These are phyloP conservation scores for Lentinula detonsa DNA, from an alignment of 768 basidiomycete species.

Conservation along the genomic window DNA sequence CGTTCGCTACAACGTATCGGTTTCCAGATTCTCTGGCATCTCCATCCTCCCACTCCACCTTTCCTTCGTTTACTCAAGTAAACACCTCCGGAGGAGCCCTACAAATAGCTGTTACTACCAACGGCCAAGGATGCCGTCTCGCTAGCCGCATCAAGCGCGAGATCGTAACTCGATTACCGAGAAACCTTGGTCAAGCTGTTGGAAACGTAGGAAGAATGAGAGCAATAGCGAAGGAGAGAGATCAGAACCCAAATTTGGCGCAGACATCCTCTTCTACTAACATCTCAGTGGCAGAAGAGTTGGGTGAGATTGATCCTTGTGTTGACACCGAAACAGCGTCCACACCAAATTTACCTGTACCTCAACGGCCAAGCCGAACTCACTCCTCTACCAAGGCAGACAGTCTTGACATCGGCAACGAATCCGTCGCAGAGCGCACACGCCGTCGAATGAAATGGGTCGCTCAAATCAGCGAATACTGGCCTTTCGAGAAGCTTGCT, in stretches of 20 bases:
- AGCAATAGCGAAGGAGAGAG: conserved; percentile 35
- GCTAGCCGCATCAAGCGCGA: conserved; percentile 77
- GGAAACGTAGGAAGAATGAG: conserved; percentile 68
- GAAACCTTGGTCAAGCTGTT: conserved; percentile 69
- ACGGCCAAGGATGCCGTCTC: conserved; percentile 86
- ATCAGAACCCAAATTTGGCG: not conserved
- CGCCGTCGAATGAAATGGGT: conserved; percentile 86
- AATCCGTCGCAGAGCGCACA: conserved; percentile 38
- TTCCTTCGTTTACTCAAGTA: not conserved
- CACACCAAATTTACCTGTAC: conserved; percentile 70
- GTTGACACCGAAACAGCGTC: conserved; percentile 44
- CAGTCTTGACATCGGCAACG: conserved; percentile 10
- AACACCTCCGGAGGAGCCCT: conserved; percentile 24
- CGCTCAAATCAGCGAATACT: conserved; percentile 94
- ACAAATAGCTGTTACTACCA: conserved; percentile 84
- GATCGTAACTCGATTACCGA: conserved; percentile 69
- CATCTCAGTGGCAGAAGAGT: conserved; percentile 13
- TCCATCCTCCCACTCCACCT: conserved; percentile 9
- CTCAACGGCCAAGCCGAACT: conserved; percentile 30
- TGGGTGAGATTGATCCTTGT: conserved; percentile 34
- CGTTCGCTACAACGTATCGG: conserved; percentile 81
- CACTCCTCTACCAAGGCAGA: not conserved
- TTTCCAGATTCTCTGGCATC: conserved; percentile 30
- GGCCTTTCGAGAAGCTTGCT: conserved; percentile 77
- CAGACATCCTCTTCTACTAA: not conserved